A percentile compares a stretch with the other conserved stretches of the same genome.
These are phyloP conservation scores for Teratosphaeria zuluensis DNA, from an alignment of 2,329 filamentous ascomycete species.

Conservation along the genomic window DNA sequence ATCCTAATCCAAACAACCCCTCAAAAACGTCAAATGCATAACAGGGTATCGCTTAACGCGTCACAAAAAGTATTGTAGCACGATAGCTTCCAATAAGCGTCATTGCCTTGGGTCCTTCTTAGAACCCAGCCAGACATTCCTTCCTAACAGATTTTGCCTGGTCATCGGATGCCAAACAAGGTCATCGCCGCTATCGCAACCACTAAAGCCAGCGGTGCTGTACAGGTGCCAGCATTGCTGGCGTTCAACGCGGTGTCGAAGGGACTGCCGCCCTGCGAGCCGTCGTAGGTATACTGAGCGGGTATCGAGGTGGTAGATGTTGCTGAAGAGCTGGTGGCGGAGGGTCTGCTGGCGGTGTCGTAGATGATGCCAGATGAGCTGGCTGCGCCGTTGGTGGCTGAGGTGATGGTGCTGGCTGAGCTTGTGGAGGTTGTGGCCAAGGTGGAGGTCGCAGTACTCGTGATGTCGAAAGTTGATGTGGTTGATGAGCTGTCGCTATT, in stretches of 20 bases:
- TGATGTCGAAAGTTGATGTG: slow-evolving; percentile 9
- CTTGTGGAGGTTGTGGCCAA: background rate
- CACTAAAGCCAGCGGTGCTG: slow-evolving; percentile 2
- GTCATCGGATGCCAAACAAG: slow-evolving; percentile 1
- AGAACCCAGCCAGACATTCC: background rate
- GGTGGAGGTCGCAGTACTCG: slow-evolving; percentile 4
- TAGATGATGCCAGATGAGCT: background rate
- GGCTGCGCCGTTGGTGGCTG: background rate
- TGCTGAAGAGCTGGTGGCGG: background rate
- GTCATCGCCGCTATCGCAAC: slow-evolving; percentile 5
- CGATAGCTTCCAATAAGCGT: background rate
- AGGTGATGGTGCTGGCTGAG: background rate
- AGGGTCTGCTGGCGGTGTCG: background rate
- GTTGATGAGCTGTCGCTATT: slow-evolving; percentile 4
- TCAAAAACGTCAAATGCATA: background rate
- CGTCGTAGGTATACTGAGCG: slow-evolving; percentile 18
- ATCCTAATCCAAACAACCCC: too few relatives aligned
- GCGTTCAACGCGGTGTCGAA: slow-evolving; percentile 26
- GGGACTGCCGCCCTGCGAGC: slow-evolving; percentile 36
- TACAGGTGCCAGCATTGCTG: background rate
- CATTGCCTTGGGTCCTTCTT: background rate
- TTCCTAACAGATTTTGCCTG: background rate
- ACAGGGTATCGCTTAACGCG: background rate
- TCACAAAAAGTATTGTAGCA: background rate
- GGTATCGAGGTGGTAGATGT: slow-evolving; percentile 1